A percentile compares a stretch with the other conserved stretches of the same genome.
Conservation (phyloP, 331 rosid genomes). For the Rhamnella rubrinervis region DNA sequence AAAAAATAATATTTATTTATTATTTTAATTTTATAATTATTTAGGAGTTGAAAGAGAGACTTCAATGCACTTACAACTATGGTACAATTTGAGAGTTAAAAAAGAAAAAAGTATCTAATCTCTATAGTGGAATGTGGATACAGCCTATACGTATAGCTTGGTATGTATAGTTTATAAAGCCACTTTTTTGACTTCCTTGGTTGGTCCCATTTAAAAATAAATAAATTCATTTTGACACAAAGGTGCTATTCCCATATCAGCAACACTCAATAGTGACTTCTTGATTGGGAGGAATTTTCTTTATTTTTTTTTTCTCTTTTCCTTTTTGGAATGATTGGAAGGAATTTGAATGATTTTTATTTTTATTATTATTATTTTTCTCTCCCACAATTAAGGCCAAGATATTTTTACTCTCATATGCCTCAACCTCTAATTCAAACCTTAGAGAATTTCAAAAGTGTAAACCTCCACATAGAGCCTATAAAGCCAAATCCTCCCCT, state of each 20-base stretch:
- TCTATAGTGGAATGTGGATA: background rate
- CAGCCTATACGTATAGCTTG: background rate
- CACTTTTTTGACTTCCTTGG: constrained; percentile 1
- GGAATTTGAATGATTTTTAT: background rate
- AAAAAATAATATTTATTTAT: too few relatives aligned
- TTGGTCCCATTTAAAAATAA: background rate
- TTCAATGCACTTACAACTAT: too few relatives aligned
- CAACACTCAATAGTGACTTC: background rate
- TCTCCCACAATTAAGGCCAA: background rate
- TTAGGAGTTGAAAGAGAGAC: too few relatives aligned
- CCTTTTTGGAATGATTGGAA: too few relatives aligned
- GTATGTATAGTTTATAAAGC: background rate
- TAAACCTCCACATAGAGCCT: background rate
- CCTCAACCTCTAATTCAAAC: background rate
- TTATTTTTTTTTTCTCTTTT: background rate
- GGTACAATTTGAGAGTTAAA: too few relatives aligned
- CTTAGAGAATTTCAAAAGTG: constrained; percentile 4
- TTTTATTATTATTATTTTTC: background rate
- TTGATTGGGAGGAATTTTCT: background rate
- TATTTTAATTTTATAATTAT: too few relatives aligned
- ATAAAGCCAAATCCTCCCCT: constrained; percentile 2
- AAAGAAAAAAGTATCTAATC: too few relatives aligned
- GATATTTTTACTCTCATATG: background rate
- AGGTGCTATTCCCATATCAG: constrained; percentile 14
- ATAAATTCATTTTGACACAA: background rate